Conservation (phyloP, 352 stramenopile genomes). For the Globisporangium uncinulatum region DNA sequence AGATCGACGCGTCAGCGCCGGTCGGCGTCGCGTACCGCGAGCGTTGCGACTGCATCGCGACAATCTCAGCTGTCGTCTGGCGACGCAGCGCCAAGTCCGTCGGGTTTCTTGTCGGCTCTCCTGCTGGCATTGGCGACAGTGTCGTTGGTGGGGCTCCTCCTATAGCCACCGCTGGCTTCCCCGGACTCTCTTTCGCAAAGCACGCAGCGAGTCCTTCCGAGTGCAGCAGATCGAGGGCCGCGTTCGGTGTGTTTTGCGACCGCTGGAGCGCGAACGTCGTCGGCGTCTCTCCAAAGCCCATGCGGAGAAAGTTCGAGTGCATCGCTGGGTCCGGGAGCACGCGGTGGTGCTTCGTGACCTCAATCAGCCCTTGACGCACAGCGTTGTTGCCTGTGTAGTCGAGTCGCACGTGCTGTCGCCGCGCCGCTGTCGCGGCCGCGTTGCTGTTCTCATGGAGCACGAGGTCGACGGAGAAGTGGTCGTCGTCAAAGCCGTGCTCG, state of each 20-base stretch:
- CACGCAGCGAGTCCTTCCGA: slow-evolving; percentile 50
- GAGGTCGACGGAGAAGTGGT: slow-evolving; percentile 76
- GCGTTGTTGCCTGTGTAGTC: slow-evolving; percentile 67
- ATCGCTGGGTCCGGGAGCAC: slow-evolving; percentile 70
- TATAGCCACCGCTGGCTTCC: slow-evolving; percentile 6
- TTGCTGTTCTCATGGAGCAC: slow-evolving; percentile 61
- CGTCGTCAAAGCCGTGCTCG: slow-evolving; percentile 75
- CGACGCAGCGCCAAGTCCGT: slow-evolving; percentile 20
- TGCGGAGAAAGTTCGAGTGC: slow-evolving; percentile 79
- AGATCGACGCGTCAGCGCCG: slow-evolving; percentile 25
- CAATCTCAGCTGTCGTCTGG: slow-evolving; percentile 68
- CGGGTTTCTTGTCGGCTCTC: slow-evolving; percentile 12
- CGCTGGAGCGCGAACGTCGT: slow-evolving; percentile 76
- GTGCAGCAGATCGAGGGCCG: slow-evolving; percentile 69
- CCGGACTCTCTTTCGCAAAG: slow-evolving; percentile 30
- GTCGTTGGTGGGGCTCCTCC: not conserved
- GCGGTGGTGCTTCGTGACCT: slow-evolving; percentile 78
- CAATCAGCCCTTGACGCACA: slow-evolving; percentile 60
- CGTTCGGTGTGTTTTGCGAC: slow-evolving; percentile 70
- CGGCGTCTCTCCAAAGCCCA: slow-evolving; percentile 66
- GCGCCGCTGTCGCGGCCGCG: slow-evolving; percentile 14
- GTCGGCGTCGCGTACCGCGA: slow-evolving; percentile 41
- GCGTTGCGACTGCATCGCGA: slow-evolving; percentile 62
- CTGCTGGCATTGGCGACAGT: slow-evolving; percentile 14
- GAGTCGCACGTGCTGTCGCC: slow-evolving; percentile 35